phyloP scores from a whole-genome alignment of 2,329 filamentous ascomycete genomes.

The Arthrobotrys sphaeroides region DNA sequence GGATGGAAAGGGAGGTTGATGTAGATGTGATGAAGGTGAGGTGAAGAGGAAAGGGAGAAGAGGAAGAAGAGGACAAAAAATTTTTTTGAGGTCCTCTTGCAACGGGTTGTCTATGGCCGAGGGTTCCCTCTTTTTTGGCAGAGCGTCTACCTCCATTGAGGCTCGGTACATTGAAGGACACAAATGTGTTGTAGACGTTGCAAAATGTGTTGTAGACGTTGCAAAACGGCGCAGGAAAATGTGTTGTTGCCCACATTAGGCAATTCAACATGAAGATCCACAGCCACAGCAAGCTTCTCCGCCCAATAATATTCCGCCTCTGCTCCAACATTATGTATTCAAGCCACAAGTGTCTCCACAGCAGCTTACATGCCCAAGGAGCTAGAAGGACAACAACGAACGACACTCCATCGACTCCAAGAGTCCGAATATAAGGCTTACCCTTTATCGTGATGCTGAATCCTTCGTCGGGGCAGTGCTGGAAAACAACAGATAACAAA shows the following conservation, averaged over 20 bases:
- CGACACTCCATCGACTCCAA: background rate
- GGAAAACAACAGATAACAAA: background rate
- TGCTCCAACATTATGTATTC: background rate
- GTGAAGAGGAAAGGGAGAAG: background rate
- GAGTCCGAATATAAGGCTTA: background rate
- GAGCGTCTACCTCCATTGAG: background rate
- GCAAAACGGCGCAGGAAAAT: background rate
- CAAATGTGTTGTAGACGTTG: background rate
- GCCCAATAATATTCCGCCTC: background rate
- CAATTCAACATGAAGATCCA: background rate
- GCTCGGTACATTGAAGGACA: background rate
- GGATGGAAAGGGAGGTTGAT: background rate
- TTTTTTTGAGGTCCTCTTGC: background rate
- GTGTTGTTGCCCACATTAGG: constrained; percentile 13
- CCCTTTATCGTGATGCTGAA: background rate
- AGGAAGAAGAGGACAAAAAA: background rate
- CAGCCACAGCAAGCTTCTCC: background rate
- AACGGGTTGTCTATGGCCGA: background rate
- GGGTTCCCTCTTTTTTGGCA: background rate
- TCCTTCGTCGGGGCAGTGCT: background rate
- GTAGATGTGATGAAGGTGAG: background rate
- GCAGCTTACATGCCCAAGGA: background rate
- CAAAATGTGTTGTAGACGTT: background rate
- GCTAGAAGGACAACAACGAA: background rate
- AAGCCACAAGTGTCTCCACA: background rate